These are phyloP conservation scores for Aspergillus sp. DNA, from an alignment of 2,329 filamentous ascomycete species.

Conservation along the genomic window DNA sequence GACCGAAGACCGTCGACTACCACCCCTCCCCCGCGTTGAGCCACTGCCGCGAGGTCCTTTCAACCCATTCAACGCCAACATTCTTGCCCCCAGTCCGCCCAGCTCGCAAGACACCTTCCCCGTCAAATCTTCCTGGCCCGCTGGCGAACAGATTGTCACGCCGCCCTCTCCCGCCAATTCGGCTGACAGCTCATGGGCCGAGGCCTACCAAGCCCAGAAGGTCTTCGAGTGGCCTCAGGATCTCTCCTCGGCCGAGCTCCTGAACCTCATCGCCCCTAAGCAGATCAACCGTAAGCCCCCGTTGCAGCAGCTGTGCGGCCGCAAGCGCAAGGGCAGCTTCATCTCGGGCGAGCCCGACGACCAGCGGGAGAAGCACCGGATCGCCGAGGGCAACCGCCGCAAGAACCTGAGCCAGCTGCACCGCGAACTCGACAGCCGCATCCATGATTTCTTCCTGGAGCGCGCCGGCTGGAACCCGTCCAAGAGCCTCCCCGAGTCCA, in stretches of 20 bases:
- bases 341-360: slow-evolving; percentile 32
- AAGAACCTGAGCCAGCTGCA: slow-evolving; percentile 40
- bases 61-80: slow-evolving; percentile 31
- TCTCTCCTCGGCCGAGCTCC: slow-evolving; percentile 31
- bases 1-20: slow-evolving; percentile 34
- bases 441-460: slow-evolving; percentile 39
- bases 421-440: slow-evolving; percentile 35
- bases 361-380: slow-evolving; percentile 40
- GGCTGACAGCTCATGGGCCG: slow-evolving; percentile 35
- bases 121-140: slow-evolving; percentile 31
- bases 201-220: slow-evolving; percentile 29
- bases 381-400: slow-evolving; percentile 39
- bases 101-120: slow-evolving; percentile 33
- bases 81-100: slow-evolving; percentile 31
- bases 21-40: slow-evolving; percentile 36
- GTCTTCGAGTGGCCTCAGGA: slow-evolving; percentile 33
- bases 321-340: slow-evolving; percentile 37
- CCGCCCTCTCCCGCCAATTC: slow-evolving; percentile 39
- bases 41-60: slow-evolving; percentile 38
- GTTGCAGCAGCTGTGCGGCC: slow-evolving; percentile 38
- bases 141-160: slow-evolving; percentile 27
- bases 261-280: slow-evolving; percentile 33
- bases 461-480: slow-evolving; percentile 39
- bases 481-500: slow-evolving; percentile 40
- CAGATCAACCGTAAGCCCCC: slow-evolving; percentile 39